Conservation (phyloP, 164 flowering plant species). For the Macadamia integrifolia region DNA sequence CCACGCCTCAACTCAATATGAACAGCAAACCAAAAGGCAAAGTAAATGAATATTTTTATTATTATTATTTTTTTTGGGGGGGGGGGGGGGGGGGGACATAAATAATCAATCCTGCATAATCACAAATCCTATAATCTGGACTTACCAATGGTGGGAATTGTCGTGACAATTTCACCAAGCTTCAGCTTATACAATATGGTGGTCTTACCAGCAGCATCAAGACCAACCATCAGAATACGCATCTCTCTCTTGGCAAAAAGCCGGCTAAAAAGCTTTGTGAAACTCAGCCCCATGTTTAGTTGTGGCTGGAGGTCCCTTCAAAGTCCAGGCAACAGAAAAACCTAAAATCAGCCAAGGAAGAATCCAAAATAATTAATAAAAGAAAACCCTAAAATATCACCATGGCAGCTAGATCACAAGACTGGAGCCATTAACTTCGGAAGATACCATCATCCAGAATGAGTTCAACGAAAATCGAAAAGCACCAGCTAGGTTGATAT, state of each 20-base stretch:
- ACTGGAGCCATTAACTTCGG: neutral
- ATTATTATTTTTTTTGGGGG: too few species aligned
- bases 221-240: conserved; percentile 78
- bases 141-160: conserved; percentile 73
- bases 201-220: conserved; percentile 75
- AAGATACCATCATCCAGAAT: neutral
- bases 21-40: neutral
- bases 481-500: neutral
- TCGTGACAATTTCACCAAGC: conserved; percentile 72
- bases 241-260: conserved; percentile 71
- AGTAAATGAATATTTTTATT: neutral
- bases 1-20: neutral
- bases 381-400: neutral
- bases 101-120: neutral
- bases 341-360: neutral
- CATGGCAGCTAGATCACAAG: too few species aligned
- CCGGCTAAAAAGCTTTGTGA: conserved; percentile 63
- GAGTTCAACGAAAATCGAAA: neutral
- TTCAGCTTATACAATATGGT: conserved; percentile 72
- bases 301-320: conserved; percentile 1
- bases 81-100: too few species aligned
- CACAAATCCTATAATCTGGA: neutral
- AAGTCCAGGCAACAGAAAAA: neutral
- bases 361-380: neutral
- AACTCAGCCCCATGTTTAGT: conserved; percentile 48